These are phyloP conservation scores for Candida neerlandica DNA, from an alignment of 1,139 yeast species.

Conservation along the genomic window DNA sequence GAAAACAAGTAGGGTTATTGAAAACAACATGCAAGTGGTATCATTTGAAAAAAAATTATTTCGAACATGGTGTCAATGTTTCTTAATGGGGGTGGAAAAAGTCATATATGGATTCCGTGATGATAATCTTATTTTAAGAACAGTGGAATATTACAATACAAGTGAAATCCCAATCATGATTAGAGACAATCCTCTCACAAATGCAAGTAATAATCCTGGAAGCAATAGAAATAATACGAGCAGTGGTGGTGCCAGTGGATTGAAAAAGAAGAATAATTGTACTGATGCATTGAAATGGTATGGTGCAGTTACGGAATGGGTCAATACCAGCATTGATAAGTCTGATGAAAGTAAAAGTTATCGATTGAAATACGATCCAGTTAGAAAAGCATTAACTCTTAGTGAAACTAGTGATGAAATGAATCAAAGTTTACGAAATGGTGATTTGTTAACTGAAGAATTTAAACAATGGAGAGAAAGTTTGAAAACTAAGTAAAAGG, in stretches of 20 bases:
- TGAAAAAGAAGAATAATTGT: conserved; percentile 52
- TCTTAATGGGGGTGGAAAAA: conserved; percentile 76
- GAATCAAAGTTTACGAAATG: conserved; percentile 31
- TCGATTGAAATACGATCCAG: conserved; percentile 38
- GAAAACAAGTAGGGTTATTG: conserved; percentile 67
- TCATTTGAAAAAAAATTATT: conserved; percentile 74
- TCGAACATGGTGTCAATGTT: conserved; percentile 92
- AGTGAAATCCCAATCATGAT: conserved; percentile 73
- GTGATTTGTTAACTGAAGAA: conserved; percentile 51
- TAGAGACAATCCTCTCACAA: conserved; percentile 43
- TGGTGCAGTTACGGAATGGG: conserved; percentile 83
- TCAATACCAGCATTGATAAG: conserved; percentile 55
- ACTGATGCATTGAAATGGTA: conserved; percentile 82
- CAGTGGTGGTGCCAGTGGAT: conserved; percentile 12
- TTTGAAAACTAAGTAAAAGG: no score
- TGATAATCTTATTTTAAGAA: conserved; percentile 58
- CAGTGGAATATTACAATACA: conserved; percentile 75
- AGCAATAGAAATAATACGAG: neutral
- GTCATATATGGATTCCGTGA: conserved; percentile 88
- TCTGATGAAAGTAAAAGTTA: conserved; percentile 38
- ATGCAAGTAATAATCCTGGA: no score
- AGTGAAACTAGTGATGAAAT: conserved; percentile 31
- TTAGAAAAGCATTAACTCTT: conserved; percentile 32
- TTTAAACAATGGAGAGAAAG: conserved; percentile 63
- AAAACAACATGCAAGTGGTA: conserved; percentile 52